phyloP scores from a whole-genome alignment of 2,329 filamentous ascomycete species.

The Clarireedia homoeocarpa region DNA sequence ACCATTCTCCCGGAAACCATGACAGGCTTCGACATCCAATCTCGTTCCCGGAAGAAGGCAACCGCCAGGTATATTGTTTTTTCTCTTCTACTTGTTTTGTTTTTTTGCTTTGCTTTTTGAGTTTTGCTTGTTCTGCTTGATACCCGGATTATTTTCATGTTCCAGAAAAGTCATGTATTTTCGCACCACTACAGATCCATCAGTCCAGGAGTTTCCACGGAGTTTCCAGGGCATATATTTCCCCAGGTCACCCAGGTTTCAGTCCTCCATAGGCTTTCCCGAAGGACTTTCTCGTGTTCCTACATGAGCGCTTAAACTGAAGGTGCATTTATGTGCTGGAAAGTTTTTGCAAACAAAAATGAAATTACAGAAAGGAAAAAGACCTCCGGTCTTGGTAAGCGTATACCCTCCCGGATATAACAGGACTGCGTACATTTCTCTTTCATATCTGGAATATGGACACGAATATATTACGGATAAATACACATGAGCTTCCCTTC shows the following conservation, averaged over 20 bases:
- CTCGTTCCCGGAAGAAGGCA: slow-evolving; percentile 25
- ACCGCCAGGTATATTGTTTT: slow-evolving; percentile 30
- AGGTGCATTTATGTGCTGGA: not conserved
- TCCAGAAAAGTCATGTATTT: slow-evolving; percentile 24
- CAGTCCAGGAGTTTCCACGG: slow-evolving; percentile 7
- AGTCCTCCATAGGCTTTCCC: not conserved
- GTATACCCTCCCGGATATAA: slow-evolving; percentile 1
- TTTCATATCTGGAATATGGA: slow-evolving; percentile 2
- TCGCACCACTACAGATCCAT: slow-evolving; percentile 12
- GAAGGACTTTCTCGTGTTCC: slow-evolving; percentile 1
- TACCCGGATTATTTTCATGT: slow-evolving; percentile 18
- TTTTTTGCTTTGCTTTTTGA: slow-evolving; percentile 15
- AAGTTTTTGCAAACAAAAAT: not conserved
- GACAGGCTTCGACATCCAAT: slow-evolving; percentile 25
- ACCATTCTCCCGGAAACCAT: slow-evolving; percentile 27
- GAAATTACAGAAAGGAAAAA: slow-evolving; percentile 1
- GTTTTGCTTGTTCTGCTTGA: slow-evolving; percentile 13
- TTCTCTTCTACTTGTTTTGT: slow-evolving; percentile 10
- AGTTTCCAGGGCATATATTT: slow-evolving; percentile 1
- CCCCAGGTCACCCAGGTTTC: slow-evolving; percentile 1
- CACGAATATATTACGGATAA: not conserved
- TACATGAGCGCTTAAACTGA: not conserved
- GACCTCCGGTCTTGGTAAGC: slow-evolving; percentile 9
- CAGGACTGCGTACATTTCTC: not conserved
- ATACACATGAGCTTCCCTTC: not conserved